Percentiles rank a stretch among this genome's conserved stretches.
Conservation (phyloP, 331 rosid genomes). For the Acacia concinna region DNA sequence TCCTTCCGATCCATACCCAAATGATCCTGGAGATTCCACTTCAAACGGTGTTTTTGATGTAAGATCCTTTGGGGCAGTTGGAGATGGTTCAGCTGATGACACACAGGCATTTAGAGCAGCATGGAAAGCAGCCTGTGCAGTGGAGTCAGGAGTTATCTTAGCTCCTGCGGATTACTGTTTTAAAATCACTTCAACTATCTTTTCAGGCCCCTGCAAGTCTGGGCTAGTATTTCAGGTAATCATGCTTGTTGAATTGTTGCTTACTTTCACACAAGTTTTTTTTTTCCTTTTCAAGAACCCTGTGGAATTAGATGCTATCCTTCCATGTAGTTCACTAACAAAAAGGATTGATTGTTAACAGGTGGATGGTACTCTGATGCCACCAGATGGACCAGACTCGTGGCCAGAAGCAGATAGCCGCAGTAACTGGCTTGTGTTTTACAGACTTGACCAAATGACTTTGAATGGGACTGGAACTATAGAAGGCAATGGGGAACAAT, state of each 20-base stretch:
- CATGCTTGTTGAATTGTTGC: neutral
- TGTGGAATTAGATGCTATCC: neutral
- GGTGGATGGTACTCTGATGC: conserved; percentile 85
- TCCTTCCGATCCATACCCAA: conserved; percentile 81
- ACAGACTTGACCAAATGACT: conserved; percentile 73
- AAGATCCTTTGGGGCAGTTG: conserved; percentile 70
- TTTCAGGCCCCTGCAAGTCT: conserved; percentile 92
- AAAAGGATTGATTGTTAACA: conserved; percentile 27
- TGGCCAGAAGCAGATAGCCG: conserved; percentile 82
- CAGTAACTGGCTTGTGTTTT: conserved; percentile 90
- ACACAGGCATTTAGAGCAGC: conserved; percentile 74
- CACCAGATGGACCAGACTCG: conserved; percentile 88
- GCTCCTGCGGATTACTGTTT: conserved; percentile 59
- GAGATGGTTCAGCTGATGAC: conserved; percentile 87
- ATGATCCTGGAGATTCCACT: conserved; percentile 44
- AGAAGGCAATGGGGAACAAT: conserved; percentile 93
- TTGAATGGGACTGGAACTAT: conserved; percentile 83
- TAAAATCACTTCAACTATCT: conserved; percentile 80
- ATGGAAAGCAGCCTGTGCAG: conserved; percentile 93
- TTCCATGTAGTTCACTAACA: neutral
- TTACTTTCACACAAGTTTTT: neutral
- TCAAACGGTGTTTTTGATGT: conserved; percentile 59
- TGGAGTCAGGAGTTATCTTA: conserved; percentile 65
- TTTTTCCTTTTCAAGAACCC: neutral
- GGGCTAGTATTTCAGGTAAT: conserved; percentile 92